Base-by-base conservation (phyloP, 768 basidiomycete genomes). In the Amanita subjunquillea region DNA sequence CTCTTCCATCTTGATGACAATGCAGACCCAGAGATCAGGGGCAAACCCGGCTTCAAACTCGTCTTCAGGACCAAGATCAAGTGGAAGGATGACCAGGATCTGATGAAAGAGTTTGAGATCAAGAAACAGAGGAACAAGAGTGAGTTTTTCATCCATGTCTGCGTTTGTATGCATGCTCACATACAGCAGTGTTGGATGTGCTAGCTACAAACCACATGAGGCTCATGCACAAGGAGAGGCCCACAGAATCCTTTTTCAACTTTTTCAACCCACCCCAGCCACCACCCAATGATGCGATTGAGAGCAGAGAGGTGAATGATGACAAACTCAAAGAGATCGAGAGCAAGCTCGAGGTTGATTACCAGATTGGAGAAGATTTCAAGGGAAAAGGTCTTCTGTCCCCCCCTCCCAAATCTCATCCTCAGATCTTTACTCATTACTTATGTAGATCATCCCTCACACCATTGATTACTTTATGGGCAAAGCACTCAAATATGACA, bases 81-180 rank as follows among this genome's bases (percentile, higher is more conserved):
- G 68, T 99, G 95, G 95, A 95, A 95, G 72, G 93, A 91, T 67
- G 94, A 95, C 60, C 94, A 96, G 73, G 91, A 99, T 70, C 76
- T 99, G 54, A 99, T 95, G 48, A 91, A 92, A 72, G 89, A 90
- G 72, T 88, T 91, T 61, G 95, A 98, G 74, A 94, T 97, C 68
- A 96, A 95, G 79, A 97, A 96, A 76, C 95, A 98, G 72, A 77
- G 95, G 62, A 99, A 99, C 74, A 99, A 97, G 79, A 93, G 94
- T 96, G 62, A 52, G 80, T 70, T 23, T n/a, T 32, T 7, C 20
- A 6, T 6, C 8, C 4, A 41, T 22, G 27, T 15, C 37, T 51
- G 51, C 39, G 36, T 40, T 43, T 52, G 8, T 30, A 30, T 39
- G 53, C 30, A 55, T 49, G 36, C 30, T 25, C n/a, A 6, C 34